Base-by-base conservation (phyloP, 306 rosid species). In the Vigna radiata region DNA sequence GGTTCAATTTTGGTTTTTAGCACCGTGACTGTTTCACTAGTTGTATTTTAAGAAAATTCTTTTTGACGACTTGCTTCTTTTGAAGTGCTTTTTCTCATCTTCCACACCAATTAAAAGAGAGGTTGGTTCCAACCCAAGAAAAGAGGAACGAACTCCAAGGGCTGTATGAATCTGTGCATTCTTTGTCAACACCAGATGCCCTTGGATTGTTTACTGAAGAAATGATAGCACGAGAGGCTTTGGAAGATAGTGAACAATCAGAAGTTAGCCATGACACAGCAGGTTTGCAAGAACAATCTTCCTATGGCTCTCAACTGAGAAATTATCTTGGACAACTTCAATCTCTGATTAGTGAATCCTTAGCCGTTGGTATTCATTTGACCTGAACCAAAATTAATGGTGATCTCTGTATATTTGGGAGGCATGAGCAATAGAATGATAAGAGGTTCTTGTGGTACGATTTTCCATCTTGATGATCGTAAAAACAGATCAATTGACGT, bases 51-150 rank as follows among this genome's bases (percentile, higher is more conserved):
- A 33, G 4, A 33, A 33, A 33, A 33, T 0, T 33, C 33, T 29
- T 48, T 48, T 81, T 71, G 71, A 66, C 65, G 43, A 21, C 82
- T 83, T 77, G 50, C 68, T 17, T 68, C 70, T 16, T 65, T 37
- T 79, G 83, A 81, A 91, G 98, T 80, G 89, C 89, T 17, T 75
- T 91, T 79, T 90, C 97, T 58, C 76, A 72, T 65, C 93, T 94
- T 83, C 93, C 94, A 10, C 93, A 81, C 17, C 84, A 76, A 72
- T 64, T 88, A 76, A 89, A 86, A 72, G 95, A 88, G 79, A 86
- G 77, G 85, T 64, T 89, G 84, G 75, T 82, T 41, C 91, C 78
- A 72, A 77, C 54, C 36, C 77, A 54, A 49, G 95, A 88, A 60
- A 91, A 83, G 70, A 83, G 88, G 76, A 68, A 73, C 43, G 78